Percentiles rank a stretch among this genome's conserved stretches.
These are phyloP conservation scores for Hemisphaericaspora subhashii DNA, from an alignment of 1,139 yeast species.

Conservation along the genomic window DNA sequence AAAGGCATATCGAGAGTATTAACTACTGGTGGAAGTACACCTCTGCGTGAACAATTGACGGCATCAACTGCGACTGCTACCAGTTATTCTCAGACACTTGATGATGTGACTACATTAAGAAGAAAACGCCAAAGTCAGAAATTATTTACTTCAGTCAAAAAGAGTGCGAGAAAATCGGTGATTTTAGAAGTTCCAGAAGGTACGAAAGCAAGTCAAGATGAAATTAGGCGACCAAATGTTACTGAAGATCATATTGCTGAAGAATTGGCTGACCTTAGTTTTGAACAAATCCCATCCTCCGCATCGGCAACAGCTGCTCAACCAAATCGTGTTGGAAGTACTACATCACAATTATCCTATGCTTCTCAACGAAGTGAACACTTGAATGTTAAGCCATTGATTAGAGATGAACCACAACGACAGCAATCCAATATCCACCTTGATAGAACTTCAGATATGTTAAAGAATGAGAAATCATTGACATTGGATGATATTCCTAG, in stretches of 20 bases:
- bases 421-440: slow-evolving; percentile 34
- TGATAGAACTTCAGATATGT: slow-evolving; percentile 62
- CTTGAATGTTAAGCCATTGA: slow-evolving; percentile 38
- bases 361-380: slow-evolving; percentile 23
- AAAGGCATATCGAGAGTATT: not conserved
- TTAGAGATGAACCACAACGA: slow-evolving; percentile 47
- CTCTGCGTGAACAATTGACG: not conserved
- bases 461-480: slow-evolving; percentile 79
- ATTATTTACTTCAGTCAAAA: slow-evolving; percentile 54
- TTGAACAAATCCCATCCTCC: too few species aligned
- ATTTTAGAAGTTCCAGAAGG: slow-evolving; percentile 56
- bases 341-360: slow-evolving; percentile 19
- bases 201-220: slow-evolving; percentile 35
- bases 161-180: slow-evolving; percentile 47
- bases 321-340: slow-evolving; percentile 10
- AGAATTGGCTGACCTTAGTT: slow-evolving; percentile 12
- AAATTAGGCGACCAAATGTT: slow-evolving; percentile 10
- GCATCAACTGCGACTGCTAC: slow-evolving; percentile 22
- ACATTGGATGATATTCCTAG: slow-evolving; percentile 96
- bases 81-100: slow-evolving; percentile 66
- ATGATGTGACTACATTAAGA: slow-evolving; percentile 75
- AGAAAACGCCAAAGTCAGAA: slow-evolving; percentile 72
- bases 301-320: not conserved
- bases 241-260: slow-evolving; percentile 18
- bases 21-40: not conserved